phyloP scores from a whole-genome alignment of 345 rosid genomes.

The Excoecaria cochinchinensis region DNA sequence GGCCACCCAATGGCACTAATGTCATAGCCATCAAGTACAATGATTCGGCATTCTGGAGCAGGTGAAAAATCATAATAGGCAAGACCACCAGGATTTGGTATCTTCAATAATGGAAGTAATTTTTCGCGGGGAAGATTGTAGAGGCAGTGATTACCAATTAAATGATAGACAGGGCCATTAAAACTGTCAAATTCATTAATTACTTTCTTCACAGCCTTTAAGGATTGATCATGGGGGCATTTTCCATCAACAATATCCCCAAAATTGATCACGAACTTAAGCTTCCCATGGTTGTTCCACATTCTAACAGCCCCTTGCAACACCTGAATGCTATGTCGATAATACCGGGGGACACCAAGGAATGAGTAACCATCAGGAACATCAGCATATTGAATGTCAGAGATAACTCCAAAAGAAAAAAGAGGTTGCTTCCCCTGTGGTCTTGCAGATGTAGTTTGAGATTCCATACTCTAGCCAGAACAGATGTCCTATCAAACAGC shows the following conservation, averaged over 20 bases:
- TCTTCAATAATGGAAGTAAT: slow-evolving; percentile 71
- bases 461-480: slow-evolving; percentile 41
- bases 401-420: slow-evolving; percentile 84
- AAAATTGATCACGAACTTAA: slow-evolving; percentile 65
- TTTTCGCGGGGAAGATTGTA: slow-evolving; percentile 83
- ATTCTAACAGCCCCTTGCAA: slow-evolving; percentile 68
- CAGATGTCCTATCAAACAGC: slow-evolving; percentile 16
- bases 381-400: slow-evolving; percentile 92
- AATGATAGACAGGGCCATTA: slow-evolving; percentile 67
- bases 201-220: slow-evolving; percentile 51
- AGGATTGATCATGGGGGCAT: slow-evolving; percentile 72
- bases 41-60: slow-evolving; percentile 54
- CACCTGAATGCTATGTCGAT: slow-evolving; percentile 70
- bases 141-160: slow-evolving; percentile 96
- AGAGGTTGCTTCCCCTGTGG: slow-evolving; percentile 49
- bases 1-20: slow-evolving; percentile 92
- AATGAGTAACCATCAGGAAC: slow-evolving; percentile 84
- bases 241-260: slow-evolving; percentile 87
- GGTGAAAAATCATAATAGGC: slow-evolving; percentile 95
- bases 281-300: slow-evolving; percentile 65
- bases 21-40: slow-evolving; percentile 85
- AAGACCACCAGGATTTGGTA: slow-evolving; percentile 40
- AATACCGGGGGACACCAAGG: slow-evolving; percentile 78
- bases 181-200: slow-evolving; percentile 58
- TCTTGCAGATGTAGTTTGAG: slow-evolving; percentile 34